Conservation (phyloP, 805 yeast species). For the Candida cerambycidarum region DNA sequence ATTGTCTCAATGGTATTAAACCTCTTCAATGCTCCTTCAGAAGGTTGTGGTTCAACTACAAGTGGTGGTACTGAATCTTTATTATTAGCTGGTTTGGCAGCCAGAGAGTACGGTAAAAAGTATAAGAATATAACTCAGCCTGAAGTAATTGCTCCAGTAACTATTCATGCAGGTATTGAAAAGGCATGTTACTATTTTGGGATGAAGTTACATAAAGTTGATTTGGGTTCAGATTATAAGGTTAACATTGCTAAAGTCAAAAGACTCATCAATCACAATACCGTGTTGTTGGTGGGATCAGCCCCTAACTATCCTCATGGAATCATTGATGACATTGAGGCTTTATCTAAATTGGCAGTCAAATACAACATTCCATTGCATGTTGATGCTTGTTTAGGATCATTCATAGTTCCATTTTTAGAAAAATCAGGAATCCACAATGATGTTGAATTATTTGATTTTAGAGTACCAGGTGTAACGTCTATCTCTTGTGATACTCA, state of each 20-base stretch:
- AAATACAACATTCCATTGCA: constrained; percentile 78
- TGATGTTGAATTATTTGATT: constrained; percentile 66
- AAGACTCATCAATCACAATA: constrained; percentile 69
- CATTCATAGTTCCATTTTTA: constrained; percentile 82
- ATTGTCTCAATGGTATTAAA: constrained; percentile 87
- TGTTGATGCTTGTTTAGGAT: constrained; percentile 95
- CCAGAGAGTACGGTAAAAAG: constrained; percentile 69
- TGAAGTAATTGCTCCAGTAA: constrained; percentile 84
- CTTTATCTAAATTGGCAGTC: constrained; percentile 63
- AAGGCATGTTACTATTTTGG: constrained; percentile 91
- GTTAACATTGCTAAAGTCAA: constrained; percentile 66
- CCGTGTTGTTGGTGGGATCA: constrained; percentile 84
- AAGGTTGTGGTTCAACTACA: constrained; percentile 69
- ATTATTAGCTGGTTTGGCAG: constrained; percentile 81
- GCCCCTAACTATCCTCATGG: constrained; percentile 99
- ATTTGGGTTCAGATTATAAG: constrained; percentile 62
- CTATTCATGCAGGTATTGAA: constrained; percentile 93
- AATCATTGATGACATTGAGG: constrained; percentile 83
- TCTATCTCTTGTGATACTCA: constrained; percentile 99
- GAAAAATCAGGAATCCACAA: constrained; percentile 55
- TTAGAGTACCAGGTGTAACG: constrained; percentile 85
- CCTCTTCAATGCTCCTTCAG: constrained; percentile 74
- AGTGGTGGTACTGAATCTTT: constrained; percentile 97
- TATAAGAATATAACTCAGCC: constrained; percentile 62
- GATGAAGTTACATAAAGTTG: constrained; percentile 80